Conservation (phyloP, 176 grass and related monocot species). For the Saccharum officinarum region DNA sequence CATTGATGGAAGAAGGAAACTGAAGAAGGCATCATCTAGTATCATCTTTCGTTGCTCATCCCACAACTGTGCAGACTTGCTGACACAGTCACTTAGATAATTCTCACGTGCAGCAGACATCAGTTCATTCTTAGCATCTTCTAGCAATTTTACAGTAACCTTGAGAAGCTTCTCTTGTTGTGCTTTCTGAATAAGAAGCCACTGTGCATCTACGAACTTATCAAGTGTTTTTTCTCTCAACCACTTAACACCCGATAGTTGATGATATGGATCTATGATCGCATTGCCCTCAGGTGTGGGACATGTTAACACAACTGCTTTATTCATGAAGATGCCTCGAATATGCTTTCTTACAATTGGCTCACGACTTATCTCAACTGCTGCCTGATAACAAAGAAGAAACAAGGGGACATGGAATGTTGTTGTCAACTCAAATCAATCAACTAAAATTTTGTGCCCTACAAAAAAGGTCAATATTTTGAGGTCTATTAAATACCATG, state of each 20-base stretch:
- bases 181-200: constrained; percentile 98
- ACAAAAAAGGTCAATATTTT: constrained; percentile 9
- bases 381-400: constrained; percentile 53
- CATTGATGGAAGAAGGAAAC: constrained; percentile 80
- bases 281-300: constrained; percentile 75
- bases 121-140: constrained; percentile 72
- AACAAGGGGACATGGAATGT: not conserved
- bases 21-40: constrained; percentile 87
- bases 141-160: constrained; percentile 78
- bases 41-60: constrained; percentile 96
- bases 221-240: constrained; percentile 73
- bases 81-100: constrained; percentile 94
- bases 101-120: constrained; percentile 78
- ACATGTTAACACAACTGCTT: constrained; percentile 82
- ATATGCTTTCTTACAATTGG: constrained; percentile 95
- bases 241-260: constrained; percentile 77
- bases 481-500: constrained; percentile 62
- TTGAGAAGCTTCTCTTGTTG: constrained; percentile 95
- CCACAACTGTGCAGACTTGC: constrained; percentile 88
- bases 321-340: constrained; percentile 82
- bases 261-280: constrained; percentile 78
- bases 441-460: not conserved
- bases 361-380: constrained; percentile 90
- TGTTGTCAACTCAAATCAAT: not conserved
- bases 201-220: constrained; percentile 83